Percentiles rank a stretch among this genome's conserved stretches.
These are phyloP conservation scores for Lactarius deliciosus DNA, from an alignment of 768 basidiomycete species.

Conservation along the genomic window DNA sequence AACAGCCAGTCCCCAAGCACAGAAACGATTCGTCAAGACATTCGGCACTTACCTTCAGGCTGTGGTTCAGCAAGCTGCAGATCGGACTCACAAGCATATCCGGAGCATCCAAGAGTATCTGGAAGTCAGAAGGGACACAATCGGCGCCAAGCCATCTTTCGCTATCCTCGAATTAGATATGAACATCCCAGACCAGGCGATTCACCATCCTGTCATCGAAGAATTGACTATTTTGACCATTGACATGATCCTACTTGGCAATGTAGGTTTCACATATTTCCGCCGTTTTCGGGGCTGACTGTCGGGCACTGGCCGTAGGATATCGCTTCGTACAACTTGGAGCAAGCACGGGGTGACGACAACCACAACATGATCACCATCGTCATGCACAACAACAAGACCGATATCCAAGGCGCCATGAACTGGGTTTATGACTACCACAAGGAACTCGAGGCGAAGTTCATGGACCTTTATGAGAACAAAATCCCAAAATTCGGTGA, in stretches of 20 bases:
- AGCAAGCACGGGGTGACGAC: slow-evolving; percentile 40
- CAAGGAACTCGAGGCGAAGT: slow-evolving; percentile 35
- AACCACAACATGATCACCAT: slow-evolving; percentile 44
- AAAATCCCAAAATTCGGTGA: slow-evolving; percentile 41
- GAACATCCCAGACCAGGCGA: slow-evolving; percentile 26
- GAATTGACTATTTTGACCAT: slow-evolving; percentile 24
- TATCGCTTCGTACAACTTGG: slow-evolving; percentile 37
- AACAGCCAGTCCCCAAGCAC: slow-evolving; percentile 26
- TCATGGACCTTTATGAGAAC: slow-evolving; percentile 34
- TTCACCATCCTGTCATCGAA: slow-evolving; percentile 20
- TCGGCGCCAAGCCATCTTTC: slow-evolving; percentile 29
- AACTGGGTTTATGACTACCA: slow-evolving; percentile 37
- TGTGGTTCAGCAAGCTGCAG: slow-evolving; percentile 27
- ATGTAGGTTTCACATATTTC: slow-evolving; percentile 11
- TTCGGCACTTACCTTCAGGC: slow-evolving; percentile 28
- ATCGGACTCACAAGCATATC: slow-evolving; percentile 25
- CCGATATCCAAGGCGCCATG: slow-evolving; percentile 39
- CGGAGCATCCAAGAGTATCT: slow-evolving; percentile 26
- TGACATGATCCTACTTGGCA: slow-evolving; percentile 30
- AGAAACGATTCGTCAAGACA: slow-evolving; percentile 27
- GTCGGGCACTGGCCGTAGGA: slow-evolving; percentile 29
- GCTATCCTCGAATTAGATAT: slow-evolving; percentile 25
- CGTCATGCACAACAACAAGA: slow-evolving; percentile 44
- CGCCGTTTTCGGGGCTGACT: not conserved
- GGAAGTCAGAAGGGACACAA: slow-evolving; percentile 27